A percentile compares a stretch with the other conserved stretches of the same genome.
phyloP scores from a whole-genome alignment of 257 asterid species.

The Ilex asprella region DNA sequence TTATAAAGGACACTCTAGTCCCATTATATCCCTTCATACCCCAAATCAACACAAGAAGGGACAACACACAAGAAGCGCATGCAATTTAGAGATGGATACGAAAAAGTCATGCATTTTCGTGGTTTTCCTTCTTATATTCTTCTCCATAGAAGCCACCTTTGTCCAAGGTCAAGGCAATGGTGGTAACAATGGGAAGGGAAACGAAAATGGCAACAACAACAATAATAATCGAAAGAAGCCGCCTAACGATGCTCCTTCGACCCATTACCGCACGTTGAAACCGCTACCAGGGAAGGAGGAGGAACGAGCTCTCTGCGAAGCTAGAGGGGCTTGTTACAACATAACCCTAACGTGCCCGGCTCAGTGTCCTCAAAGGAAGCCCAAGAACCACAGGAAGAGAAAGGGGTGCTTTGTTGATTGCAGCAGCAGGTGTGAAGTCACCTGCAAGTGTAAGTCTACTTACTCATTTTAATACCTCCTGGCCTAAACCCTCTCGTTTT shows the following conservation, averaged over 20 bases:
- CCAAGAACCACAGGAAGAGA: constrained; percentile 42
- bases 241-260: constrained; percentile 29
- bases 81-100: constrained; percentile 21
- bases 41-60: too few species aligned
- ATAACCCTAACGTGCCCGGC: constrained; percentile 48
- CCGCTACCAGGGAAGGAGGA: constrained; percentile 32
- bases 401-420: constrained; percentile 65
- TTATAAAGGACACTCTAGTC: too few species aligned
- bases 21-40: too few species aligned
- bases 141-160: constrained; percentile 30
- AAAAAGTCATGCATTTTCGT: constrained; percentile 27
- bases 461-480: too few species aligned
- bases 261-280: constrained; percentile 28
- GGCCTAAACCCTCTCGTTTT: too few species aligned
- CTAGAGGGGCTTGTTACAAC: constrained; percentile 32
- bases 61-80: too few species aligned
- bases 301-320: constrained; percentile 40
- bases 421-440: constrained; percentile 54
- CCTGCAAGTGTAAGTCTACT: constrained; percentile 49
- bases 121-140: constrained; percentile 28
- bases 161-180: constrained; percentile 38
- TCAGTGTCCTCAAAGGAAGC: constrained; percentile 52
- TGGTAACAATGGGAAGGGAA: constrained; percentile 7
- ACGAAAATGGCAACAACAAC: constrained; percentile 6
- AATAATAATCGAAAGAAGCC: constrained; percentile 12